Conservation (phyloP, 2,329 filamentous ascomycete genomes). For the Stachybotrys echinatus region DNA sequence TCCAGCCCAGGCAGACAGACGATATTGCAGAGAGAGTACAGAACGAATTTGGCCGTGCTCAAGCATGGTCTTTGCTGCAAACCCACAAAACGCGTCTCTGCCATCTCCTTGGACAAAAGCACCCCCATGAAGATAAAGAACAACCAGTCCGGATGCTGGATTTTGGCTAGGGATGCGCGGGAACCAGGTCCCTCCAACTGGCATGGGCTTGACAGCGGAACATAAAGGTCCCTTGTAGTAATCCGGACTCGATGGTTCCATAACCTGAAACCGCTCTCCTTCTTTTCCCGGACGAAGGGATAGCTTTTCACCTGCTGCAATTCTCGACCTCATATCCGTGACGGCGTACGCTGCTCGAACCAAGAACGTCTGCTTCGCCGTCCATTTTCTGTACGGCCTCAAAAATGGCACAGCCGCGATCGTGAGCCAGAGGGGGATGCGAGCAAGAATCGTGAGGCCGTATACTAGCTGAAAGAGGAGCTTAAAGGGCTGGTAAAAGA, state of each 20-base stretch:
- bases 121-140: conserved; percentile 25
- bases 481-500: not conserved
- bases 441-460: not conserved
- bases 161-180: conserved; percentile 1
- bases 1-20: conserved; percentile 12
- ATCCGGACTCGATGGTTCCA: conserved; percentile 4
- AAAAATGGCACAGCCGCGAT: not conserved
- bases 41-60: conserved; percentile 7
- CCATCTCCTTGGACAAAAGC: conserved; percentile 22
- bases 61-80: conserved; percentile 14
- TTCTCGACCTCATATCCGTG: conserved; percentile 1
- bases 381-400: not conserved
- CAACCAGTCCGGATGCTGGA: not conserved
- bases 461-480: not conserved
- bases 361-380: not conserved
- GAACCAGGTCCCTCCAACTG: conserved; percentile 12
- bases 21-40: conserved; percentile 22
- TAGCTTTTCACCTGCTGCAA: conserved; percentile 7
- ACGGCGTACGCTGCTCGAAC: not conserved
- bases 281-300: conserved; percentile 8
- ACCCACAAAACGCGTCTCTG: conserved; percentile 18
- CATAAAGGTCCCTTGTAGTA: conserved; percentile 7
- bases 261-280: conserved; percentile 13
- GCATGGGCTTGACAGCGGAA: conserved; percentile 5
- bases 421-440: not conserved